These are phyloP conservation scores for Gossypioides kirkii DNA, from an alignment of 345 rosid genomes.

Conservation along the genomic window DNA sequence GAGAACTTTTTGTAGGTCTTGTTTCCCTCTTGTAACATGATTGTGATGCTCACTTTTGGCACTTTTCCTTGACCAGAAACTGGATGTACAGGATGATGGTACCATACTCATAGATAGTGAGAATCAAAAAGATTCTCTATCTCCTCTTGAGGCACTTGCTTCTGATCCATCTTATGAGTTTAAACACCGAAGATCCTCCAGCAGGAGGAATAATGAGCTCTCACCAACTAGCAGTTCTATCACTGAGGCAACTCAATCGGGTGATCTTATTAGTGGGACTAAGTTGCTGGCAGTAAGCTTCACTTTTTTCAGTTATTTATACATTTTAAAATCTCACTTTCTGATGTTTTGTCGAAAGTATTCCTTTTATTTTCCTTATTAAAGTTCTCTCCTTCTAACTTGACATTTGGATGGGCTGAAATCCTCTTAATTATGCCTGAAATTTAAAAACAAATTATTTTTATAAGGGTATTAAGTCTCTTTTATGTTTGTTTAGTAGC, in stretches of 20 bases:
- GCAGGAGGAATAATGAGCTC: constrained; percentile 77
- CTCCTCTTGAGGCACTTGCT: constrained; percentile 43
- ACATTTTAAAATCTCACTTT: constrained; percentile 1
- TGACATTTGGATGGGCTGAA: background rate
- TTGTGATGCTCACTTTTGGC: constrained; percentile 16
- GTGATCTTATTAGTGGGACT: constrained; percentile 46
- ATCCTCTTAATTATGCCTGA: background rate
- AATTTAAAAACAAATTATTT: background rate
- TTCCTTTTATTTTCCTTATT: background rate
- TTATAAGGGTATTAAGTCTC: background rate
- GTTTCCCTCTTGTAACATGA: background rate
- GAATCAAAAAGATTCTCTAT: constrained; percentile 43
- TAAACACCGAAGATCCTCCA: constrained; percentile 63
- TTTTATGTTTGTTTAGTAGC: background rate
- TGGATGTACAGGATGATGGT: constrained; percentile 45
- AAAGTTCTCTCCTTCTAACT: background rate
- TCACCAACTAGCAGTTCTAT: constrained; percentile 58
- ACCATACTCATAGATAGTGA: constrained; percentile 56
- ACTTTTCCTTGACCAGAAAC: constrained; percentile 39
- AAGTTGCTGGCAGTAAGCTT: constrained; percentile 40
- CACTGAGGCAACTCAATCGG: constrained; percentile 66
- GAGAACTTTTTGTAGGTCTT: background rate
- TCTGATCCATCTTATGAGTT: constrained; percentile 50
- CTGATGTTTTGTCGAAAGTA: background rate
- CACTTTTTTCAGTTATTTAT: constrained; percentile 4